These are phyloP conservation scores for Apiospora marii DNA, from an alignment of 2,329 filamentous ascomycete genomes.

Conservation along the genomic window DNA sequence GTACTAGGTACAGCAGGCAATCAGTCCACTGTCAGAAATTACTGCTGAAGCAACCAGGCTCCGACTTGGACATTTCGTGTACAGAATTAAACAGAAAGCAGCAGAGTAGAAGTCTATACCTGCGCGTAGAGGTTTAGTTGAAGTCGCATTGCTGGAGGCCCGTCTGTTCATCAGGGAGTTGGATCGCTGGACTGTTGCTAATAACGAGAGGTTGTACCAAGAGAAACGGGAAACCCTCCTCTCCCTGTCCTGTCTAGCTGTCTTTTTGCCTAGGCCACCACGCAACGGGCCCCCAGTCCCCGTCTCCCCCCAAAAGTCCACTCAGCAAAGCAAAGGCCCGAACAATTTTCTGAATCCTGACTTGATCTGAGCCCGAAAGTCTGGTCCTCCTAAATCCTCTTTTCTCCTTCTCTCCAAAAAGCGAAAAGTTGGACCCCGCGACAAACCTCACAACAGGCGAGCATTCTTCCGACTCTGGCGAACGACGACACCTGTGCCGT, in stretches of 20 bases:
- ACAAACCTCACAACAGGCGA: constrained; percentile 21
- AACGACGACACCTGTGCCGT: constrained; percentile 5
- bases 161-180: background rate
- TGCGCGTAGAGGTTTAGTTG: background rate
- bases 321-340: constrained; percentile 20
- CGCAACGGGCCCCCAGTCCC: constrained; percentile 18
- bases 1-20: background rate
- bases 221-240: background rate
- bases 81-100: background rate
- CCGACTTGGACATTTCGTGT: background rate
- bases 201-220: constrained; percentile 8
- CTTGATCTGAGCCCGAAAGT: constrained; percentile 20
- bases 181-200: background rate
- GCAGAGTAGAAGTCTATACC: background rate
- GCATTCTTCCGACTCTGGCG: constrained; percentile 21
- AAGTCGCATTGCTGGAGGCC: too few relatives aligned
- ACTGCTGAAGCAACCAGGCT: background rate
- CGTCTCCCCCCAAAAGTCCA: constrained; percentile 18
- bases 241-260: background rate
- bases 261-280: constrained; percentile 18
- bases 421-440: constrained; percentile 23
- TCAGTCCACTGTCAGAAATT: background rate
- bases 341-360: constrained; percentile 22
- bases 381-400: constrained; percentile 20
- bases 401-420: constrained; percentile 23